phyloP scores from a whole-genome alignment of 495 filamentous ascomycete genomes.

The Trichoderma reesei region DNA sequence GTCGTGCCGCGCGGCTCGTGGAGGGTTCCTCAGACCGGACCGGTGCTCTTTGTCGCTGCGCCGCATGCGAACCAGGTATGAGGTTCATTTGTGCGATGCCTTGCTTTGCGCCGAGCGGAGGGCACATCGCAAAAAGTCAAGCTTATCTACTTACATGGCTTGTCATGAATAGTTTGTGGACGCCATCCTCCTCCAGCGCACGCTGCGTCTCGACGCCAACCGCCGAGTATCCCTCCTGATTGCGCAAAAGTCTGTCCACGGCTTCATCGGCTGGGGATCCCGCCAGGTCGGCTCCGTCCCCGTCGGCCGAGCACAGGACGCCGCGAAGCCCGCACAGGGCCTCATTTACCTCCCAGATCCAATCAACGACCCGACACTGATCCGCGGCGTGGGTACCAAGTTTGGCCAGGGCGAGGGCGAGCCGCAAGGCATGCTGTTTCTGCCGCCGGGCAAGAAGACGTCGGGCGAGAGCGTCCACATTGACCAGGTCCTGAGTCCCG shows the following conservation, averaged over 20 bases:
- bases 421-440: slow-evolving; percentile 70
- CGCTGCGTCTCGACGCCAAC: slow-evolving; percentile 71
- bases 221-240: slow-evolving; percentile 87
- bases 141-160: neutral
- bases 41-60: slow-evolving; percentile 93
- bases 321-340: slow-evolving; percentile 66
- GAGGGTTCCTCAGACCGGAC: slow-evolving; percentile 79
- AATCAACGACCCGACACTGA: slow-evolving; percentile 67
- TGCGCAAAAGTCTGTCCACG: slow-evolving; percentile 86
- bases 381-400: slow-evolving; percentile 78
- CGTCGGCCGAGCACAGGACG: slow-evolving; percentile 83
- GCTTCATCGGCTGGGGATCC: slow-evolving; percentile 77
- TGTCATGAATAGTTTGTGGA: slow-evolving; percentile 90
- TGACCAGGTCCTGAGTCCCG: slow-evolving; percentile 63
- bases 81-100: neutral
- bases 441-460: slow-evolving; percentile 72
- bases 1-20: slow-evolving; percentile 90
- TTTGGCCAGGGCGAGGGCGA: slow-evolving; percentile 62
- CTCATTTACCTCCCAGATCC: slow-evolving; percentile 89
- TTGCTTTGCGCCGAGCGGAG: neutral
- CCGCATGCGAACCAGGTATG: slow-evolving; percentile 94
- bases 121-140: neutral
- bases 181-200: slow-evolving; percentile 85
- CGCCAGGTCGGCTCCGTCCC: slow-evolving; percentile 74
- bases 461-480: slow-evolving; percentile 70